Conservation (phyloP, 2,329 filamentous ascomycete genomes). For the Talaromyces islandicus region DNA sequence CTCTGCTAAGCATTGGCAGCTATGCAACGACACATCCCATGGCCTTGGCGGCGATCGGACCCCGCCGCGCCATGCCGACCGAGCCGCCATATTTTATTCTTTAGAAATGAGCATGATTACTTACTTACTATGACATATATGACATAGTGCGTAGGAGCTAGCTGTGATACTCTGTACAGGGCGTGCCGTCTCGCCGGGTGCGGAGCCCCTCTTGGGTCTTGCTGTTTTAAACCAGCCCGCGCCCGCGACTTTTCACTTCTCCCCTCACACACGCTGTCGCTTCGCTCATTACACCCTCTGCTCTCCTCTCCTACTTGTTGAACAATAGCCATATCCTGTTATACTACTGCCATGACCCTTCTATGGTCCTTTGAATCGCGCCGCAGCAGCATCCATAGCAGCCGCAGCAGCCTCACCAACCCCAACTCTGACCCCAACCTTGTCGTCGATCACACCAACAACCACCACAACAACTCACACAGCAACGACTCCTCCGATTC, state of each 20-base stretch:
- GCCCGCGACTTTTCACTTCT: background rate
- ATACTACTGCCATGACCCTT: background rate
- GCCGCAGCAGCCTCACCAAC: background rate
- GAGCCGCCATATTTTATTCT: background rate
- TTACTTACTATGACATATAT: too few species aligned
- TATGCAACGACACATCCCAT: background rate
- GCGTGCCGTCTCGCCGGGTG: background rate
- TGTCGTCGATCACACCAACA: background rate
- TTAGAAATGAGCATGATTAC: too few species aligned
- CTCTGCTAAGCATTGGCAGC: slow-evolving; percentile 1
- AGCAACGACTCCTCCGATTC: background rate
- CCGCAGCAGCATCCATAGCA: background rate
- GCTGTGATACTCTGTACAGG: background rate
- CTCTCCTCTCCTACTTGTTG: background rate
- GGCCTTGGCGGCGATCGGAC: background rate
- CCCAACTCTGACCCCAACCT: background rate
- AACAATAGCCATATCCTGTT: too few species aligned
- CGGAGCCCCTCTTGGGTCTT: background rate
- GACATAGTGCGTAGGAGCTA: too few species aligned
- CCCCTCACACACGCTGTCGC: too few species aligned
- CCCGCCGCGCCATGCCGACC: background rate
- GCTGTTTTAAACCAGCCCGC: background rate
- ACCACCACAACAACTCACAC: background rate
- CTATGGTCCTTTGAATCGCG: background rate
- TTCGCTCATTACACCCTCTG: background rate